Base-by-base conservation (phyloP, 257 asterid species). In the Solanum clarkiae region DNA sequence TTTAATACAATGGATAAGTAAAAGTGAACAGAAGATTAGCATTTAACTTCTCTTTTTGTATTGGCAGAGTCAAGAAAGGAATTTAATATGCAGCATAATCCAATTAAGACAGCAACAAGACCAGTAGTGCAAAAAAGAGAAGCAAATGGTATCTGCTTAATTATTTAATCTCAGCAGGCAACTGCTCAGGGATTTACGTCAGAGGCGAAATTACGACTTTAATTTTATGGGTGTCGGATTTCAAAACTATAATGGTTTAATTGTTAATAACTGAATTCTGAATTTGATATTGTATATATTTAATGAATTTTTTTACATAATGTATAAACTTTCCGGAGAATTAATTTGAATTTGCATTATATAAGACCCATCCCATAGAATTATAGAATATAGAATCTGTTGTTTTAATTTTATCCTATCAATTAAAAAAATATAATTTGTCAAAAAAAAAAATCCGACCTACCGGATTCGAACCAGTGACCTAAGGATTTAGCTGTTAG, bases 1-100 rank as follows among this genome's bases (percentile, higher is more conserved):
- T 36, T 36, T 36, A 36, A 36, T 36, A 36, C 6, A 36, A 36
- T 4, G 42, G 7, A 36, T 6, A 36, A 36, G 42, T 36, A 36
- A 36, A 36, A 36, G 6, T 4, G 6, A 5, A 36, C 42, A 36
- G 6, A 5, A 26, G 49, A 45, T 82, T 47, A 14, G 24, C 60
- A 75, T 49, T 75, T 49, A 42, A 47, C n/a, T 12, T 32, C 69
- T 40, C 62, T 70, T 53, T 80, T 84, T 69, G 51, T 83, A 14
- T 69, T 49, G 70, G 63, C 91, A 95, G 98, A 86, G 87, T 47
- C 90, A 91, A 88, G 98, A 96, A 87, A 91, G 92, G 88, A 91
- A 94, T 84, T 91, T 96, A 85, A 91, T 86, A 93, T 86, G 94
- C 82, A 90, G 70, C 90, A 84, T 94, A 16, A 84, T 93, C 89